These are phyloP conservation scores for Paracoccidioides brasiliensis DNA, from an alignment of 2,329 filamentous ascomycete species.

Conservation along the genomic window DNA sequence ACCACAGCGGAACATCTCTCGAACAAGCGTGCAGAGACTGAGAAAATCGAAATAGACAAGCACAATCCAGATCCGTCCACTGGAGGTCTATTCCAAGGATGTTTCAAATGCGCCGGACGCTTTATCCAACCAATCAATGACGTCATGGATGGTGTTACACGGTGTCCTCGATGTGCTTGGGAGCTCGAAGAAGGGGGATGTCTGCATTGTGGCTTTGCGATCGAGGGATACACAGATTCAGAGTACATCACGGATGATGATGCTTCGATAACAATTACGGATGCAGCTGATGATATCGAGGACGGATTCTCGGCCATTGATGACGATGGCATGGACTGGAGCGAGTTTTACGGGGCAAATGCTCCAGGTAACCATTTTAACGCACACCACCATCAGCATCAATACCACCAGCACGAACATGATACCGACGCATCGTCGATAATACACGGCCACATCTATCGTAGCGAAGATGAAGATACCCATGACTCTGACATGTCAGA, in stretches of 20 bases:
- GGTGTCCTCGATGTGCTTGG: constrained; percentile 50
- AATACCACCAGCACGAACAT: background rate
- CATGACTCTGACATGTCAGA: constrained; percentile 12
- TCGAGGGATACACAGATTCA: constrained; percentile 36
- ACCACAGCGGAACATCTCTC: constrained; percentile 47
- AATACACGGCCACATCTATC: background rate
- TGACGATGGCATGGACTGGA: constrained; percentile 11
- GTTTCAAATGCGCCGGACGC: constrained; percentile 33
- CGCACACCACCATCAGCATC: background rate
- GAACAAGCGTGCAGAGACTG: constrained; percentile 47
- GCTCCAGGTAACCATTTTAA: background rate
- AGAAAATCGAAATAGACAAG: constrained; percentile 47
- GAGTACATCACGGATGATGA: constrained; percentile 19
- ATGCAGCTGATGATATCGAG: constrained; percentile 23
- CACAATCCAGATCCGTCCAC: constrained; percentile 35
- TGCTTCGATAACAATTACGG: constrained; percentile 23
- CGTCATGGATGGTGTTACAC: constrained; percentile 45
- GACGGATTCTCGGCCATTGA: constrained; percentile 21
- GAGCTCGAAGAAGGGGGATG: constrained; percentile 52
- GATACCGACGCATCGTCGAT: background rate
- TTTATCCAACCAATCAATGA: constrained; percentile 38
- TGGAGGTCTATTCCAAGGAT: constrained; percentile 52
- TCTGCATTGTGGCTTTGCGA: constrained; percentile 41
- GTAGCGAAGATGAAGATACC: constrained; percentile 7
- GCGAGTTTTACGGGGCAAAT: background rate